Base-by-base conservation (phyloP, 129 eudicot species). In the Calendula officinalis region DNA sequence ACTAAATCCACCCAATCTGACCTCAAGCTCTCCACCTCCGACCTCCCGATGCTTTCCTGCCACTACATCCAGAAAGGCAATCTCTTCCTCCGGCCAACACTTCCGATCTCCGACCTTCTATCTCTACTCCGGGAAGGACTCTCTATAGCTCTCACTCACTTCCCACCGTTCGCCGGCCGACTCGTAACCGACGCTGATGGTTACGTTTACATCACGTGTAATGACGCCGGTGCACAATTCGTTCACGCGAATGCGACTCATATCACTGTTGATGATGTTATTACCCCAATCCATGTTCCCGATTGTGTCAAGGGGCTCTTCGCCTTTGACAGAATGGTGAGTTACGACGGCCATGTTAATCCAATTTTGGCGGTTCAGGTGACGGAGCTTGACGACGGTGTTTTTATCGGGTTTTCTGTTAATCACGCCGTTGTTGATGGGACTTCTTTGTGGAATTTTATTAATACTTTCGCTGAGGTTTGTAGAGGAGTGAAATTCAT, bases 361-460 rank as follows among this genome's bases (percentile, higher is more conserved):
- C 95, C 97, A 0, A 44, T 86, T 51, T 34, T 86, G 47, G 89
- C 91, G 2, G 91, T 90, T 14, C 91, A 83, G 58, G 85, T 84
- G 5, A 90, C 97, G 54, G 89, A 90, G 67, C 62, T 90, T 1
- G 61, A 73, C n/a, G 86, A 90, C 69, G 95, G 91, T 0, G 68
- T 86, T 12, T 90, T 90, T 67, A 75, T 90, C 5, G 85, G 95
- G 0, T 86, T 91, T 63, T 42, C 97, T 39, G 84, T 89, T 1
- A 86, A 86, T 37, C 97, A 89, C 55, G 87, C 95, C 5, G 91
- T 89, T 6, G 75, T 82, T n/a, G 97, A 89, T 50, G 97, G 97
- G 1, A 89, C 97, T 0, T 86, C 95, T 0, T 55, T 86, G 7
- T 90, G 97, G 97, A 81, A 90, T 6, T 90, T 90, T 67, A 83